A percentile compares a stretch with the other conserved stretches of the same genome.
Conservation (phyloP, 192 early-diverging fungal species). For the Backusella tarrabulga region DNA sequence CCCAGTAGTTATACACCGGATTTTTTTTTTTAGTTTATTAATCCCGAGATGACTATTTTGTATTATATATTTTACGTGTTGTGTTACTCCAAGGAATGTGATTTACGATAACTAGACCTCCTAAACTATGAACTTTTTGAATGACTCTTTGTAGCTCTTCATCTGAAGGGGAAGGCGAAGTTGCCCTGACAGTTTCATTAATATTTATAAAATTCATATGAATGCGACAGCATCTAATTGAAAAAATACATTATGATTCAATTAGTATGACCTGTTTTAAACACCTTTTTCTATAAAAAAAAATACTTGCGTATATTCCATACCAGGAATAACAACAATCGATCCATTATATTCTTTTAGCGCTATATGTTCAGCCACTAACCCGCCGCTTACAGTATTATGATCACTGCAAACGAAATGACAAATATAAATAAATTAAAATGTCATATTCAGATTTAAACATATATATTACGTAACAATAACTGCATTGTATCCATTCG, state of each 20-base stretch:
- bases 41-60: neutral
- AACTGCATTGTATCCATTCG: slow-evolving; percentile 68
- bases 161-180: slow-evolving; percentile 56
- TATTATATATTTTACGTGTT: slow-evolving; percentile 39
- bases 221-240: slow-evolving; percentile 60
- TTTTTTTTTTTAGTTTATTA: neutral
- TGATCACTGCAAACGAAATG: slow-evolving; percentile 51
- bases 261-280: neutral
- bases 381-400: slow-evolving; percentile 62
- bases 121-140: slow-evolving; percentile 56
- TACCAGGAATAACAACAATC: slow-evolving; percentile 64
- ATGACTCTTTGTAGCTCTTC: slow-evolving; percentile 59
- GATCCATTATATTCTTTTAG: slow-evolving; percentile 44
- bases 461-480: slow-evolving; percentile 44
- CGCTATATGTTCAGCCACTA: slow-evolving; percentile 58
- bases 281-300: too few species aligned
- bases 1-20: neutral
- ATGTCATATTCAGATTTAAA: neutral
- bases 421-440: neutral
- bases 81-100: slow-evolving; percentile 78
- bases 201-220: slow-evolving; percentile 74
- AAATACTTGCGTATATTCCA: slow-evolving; percentile 57
- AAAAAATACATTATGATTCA: neutral
- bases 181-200: slow-evolving; percentile 50
- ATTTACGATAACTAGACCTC: slow-evolving; percentile 73